Conservation (phyloP, 2,329 filamentous ascomycete species). For the Aspergillus sp. region DNA sequence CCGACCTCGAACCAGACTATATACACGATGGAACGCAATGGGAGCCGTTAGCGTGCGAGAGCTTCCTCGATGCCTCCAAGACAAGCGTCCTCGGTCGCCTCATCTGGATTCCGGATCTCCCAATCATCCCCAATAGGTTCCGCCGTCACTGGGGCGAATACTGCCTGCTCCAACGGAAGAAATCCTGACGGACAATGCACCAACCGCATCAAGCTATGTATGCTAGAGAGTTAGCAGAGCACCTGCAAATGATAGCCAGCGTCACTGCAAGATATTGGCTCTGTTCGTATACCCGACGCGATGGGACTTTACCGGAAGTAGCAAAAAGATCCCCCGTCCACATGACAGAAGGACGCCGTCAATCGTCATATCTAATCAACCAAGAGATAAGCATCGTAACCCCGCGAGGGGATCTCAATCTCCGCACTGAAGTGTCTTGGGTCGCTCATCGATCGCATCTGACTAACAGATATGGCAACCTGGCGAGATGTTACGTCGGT, state of each 20-base stretch:
- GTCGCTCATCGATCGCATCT: conserved; percentile 21
- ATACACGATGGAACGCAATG: conserved; percentile 70
- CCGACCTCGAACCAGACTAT: conserved; percentile 76
- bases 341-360: not conserved
- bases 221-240: not conserved
- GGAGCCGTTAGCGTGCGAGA: conserved; percentile 71
- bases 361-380: not conserved
- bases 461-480: conserved; percentile 26
- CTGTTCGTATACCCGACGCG: conserved; percentile 17
- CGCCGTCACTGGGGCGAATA: conserved; percentile 82
- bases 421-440: not conserved
- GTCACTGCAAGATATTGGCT: conserved; percentile 5
- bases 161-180: conserved; percentile 69
- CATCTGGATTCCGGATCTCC: conserved; percentile 75
- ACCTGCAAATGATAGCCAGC: not conserved
- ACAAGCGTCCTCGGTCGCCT: conserved; percentile 73
- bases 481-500: not conserved
- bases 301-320: conserved; percentile 31
- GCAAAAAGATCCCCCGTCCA: conserved; percentile 34
- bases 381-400: conserved; percentile 10
- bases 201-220: not conserved
- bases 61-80: conserved; percentile 74
- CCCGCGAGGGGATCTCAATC: not conserved
- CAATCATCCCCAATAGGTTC: conserved; percentile 65
- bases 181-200: not conserved